phyloP scores from a whole-genome alignment of 2,329 filamentous ascomycete species.

The Aspergillus sp. region DNA sequence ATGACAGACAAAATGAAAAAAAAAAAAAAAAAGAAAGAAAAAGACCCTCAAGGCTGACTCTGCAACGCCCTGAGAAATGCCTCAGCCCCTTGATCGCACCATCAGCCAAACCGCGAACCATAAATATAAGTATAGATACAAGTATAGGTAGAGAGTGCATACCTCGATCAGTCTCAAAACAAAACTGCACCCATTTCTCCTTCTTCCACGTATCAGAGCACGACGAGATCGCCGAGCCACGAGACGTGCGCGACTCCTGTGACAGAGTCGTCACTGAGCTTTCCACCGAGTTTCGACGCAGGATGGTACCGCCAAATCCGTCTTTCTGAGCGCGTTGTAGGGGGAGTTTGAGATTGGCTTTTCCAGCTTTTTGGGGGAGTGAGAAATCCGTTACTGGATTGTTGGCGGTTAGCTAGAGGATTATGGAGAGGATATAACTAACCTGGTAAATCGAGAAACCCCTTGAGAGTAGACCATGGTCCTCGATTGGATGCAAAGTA shows the following conservation, averaged over 20 bases:
- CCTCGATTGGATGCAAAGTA: constrained; percentile 5
- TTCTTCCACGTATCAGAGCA: not conserved
- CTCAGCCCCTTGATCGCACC: not conserved
- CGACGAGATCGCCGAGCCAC: not conserved
- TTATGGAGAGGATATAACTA: too few relatives aligned
- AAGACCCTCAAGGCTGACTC: too few relatives aligned
- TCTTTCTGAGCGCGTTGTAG: not conserved
- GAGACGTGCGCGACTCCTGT: constrained; percentile 2
- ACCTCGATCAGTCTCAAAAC: constrained; percentile 5
- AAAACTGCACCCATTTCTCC: constrained; percentile 5
- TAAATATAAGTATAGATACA: too few relatives aligned
- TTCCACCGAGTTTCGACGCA: constrained; percentile 11
- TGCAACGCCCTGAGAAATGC: not conserved
- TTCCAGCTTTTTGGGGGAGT: not conserved
- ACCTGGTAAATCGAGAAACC: constrained; percentile 2
- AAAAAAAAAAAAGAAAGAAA: too few relatives aligned
- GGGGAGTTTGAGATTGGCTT: not conserved
- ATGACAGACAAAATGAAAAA: too few relatives aligned
- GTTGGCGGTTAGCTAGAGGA: not conserved
- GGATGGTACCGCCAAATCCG: not conserved
- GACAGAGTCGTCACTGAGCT: constrained; percentile 6
- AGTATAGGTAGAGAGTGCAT: not conserved
- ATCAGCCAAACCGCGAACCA: not conserved
- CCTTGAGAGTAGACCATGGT: not conserved
- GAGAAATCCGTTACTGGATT: constrained; percentile 3